phyloP scores from a whole-genome alignment of 768 basidiomycete genomes.

The Dioszegia hungarica region DNA sequence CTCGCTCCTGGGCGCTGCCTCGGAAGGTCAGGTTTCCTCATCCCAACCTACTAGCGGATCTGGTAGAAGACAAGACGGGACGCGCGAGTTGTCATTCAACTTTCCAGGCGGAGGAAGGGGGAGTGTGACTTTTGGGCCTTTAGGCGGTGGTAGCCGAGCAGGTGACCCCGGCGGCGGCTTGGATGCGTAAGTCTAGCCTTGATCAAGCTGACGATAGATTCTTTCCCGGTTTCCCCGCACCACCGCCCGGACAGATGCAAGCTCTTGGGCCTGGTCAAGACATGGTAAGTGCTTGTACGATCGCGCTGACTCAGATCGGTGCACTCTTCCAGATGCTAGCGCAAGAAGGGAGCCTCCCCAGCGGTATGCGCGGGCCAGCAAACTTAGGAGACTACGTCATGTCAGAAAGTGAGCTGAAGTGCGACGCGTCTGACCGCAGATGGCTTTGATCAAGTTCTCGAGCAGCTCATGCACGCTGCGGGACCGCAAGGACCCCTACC shows the following conservation, averaged over 20 bases:
- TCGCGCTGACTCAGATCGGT: slow-evolving; percentile 18
- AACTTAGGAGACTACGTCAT: slow-evolving; percentile 88
- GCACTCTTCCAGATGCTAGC: slow-evolving; percentile 26
- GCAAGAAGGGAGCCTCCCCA: slow-evolving; percentile 19
- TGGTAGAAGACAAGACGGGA: background rate
- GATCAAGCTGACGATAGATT: slow-evolving; percentile 6
- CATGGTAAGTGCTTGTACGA: slow-evolving; percentile 5
- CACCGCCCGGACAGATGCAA: background rate
- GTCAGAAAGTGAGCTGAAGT: slow-evolving; percentile 63
- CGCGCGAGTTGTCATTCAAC: slow-evolving; percentile 29
- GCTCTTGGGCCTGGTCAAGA: slow-evolving; percentile 5
- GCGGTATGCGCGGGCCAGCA: slow-evolving; percentile 6
- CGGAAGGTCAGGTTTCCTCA: background rate
- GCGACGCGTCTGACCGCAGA: slow-evolving; percentile 54
- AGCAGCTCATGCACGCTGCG: slow-evolving; percentile 58
- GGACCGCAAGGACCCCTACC: slow-evolving; percentile 65
- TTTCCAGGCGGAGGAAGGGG: slow-evolving; percentile 38
- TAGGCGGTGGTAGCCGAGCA: slow-evolving; percentile 6
- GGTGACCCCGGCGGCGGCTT: no score
- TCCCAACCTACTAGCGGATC: no score
- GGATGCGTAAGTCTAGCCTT: background rate
- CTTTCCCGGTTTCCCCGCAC: slow-evolving; percentile 9
- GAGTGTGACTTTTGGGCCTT: slow-evolving; percentile 26
- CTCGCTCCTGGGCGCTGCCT: slow-evolving; percentile 17
- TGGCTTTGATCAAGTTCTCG: slow-evolving; percentile 79